phyloP scores from a whole-genome alignment of 805 yeast species.

The Saccharomyces paradoxus region DNA sequence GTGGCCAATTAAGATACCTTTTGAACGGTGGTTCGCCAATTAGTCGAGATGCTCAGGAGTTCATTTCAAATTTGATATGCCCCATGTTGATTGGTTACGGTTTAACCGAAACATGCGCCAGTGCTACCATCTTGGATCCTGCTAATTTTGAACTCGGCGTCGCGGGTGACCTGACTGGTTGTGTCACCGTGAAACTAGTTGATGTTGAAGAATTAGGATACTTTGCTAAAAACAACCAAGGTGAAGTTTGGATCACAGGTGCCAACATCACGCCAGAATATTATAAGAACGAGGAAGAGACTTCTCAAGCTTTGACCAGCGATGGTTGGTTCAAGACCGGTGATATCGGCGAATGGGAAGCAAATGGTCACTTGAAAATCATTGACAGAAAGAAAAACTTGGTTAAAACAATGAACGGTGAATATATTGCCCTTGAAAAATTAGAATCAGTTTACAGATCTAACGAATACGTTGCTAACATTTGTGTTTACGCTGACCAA shows the following conservation, averaged over 20 bases:
- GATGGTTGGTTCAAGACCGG: constrained; percentile 96
- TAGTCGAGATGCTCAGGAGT: constrained; percentile 71
- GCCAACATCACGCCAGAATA: constrained; percentile 66
- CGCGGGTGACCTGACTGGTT: constrained; percentile 76
- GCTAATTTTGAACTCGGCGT: constrained; percentile 60
- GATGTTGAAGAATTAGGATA: constrained; percentile 91
- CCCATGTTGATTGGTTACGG: constrained; percentile 95
- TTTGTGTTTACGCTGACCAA: constrained; percentile 90
- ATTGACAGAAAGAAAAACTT: constrained; percentile 94
- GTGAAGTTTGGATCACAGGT: constrained; percentile 82
- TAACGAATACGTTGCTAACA: constrained; percentile 62
- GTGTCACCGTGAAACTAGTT: constrained; percentile 78
- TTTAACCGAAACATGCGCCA: constrained; percentile 92
- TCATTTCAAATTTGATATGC: constrained; percentile 64
- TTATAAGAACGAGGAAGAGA: constrained; percentile 76
- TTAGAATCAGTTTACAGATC: constrained; percentile 87
- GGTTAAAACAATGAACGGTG: constrained; percentile 94
- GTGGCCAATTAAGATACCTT: constrained; percentile 68
- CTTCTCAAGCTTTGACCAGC: constrained; percentile 61
- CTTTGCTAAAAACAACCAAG: constrained; percentile 82
- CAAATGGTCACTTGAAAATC: constrained; percentile 67
- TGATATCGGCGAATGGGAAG: constrained; percentile 90
- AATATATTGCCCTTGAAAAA: constrained; percentile 93
- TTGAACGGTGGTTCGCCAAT: constrained; percentile 93
- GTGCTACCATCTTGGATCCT: constrained; percentile 63